Conservation (phyloP, 345 rosid genomes). For the Gossypium ekmanianum region DNA sequence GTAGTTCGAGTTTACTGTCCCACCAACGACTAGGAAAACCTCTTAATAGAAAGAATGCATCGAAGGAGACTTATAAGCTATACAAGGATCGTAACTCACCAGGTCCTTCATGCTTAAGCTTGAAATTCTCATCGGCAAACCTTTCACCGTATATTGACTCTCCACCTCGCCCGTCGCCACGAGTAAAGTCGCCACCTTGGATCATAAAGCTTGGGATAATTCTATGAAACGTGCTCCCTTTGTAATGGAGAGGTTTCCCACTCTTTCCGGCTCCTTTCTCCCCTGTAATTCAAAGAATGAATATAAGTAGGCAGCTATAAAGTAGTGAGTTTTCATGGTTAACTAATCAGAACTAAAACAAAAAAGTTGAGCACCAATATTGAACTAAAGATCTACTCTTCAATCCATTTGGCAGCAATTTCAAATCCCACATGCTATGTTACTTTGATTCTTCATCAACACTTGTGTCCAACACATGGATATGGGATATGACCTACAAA, state of each 20-base stretch:
- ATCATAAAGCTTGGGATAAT: constrained; percentile 92
- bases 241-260: constrained; percentile 73
- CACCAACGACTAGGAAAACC: neutral
- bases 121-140: constrained; percentile 89
- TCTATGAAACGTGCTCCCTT: constrained; percentile 82
- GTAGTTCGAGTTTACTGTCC: neutral
- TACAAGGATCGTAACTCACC: constrained; percentile 37
- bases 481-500: no score
- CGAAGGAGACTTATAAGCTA: neutral
- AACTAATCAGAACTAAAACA: neutral
- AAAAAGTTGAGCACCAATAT: constrained; percentile 3
- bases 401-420: neutral
- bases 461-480: no score
- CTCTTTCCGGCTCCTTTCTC: constrained; percentile 84
- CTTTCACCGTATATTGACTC: constrained; percentile 85
- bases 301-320: constrained; percentile 2
- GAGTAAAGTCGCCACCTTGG: constrained; percentile 97
- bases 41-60: neutral
- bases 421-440: no score
- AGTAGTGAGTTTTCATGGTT: neutral
- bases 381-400: neutral
- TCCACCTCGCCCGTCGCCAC: constrained; percentile 90
- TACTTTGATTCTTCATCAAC: no score
- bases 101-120: constrained; percentile 79
- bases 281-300: constrained; percentile 39